Percentiles rank a stretch among this genome's conserved stretches.
Evolutionary conservation across 1,284 basidiomycete species (phyloP).

Genomic region (Pseudozyma sp.): DNA sequence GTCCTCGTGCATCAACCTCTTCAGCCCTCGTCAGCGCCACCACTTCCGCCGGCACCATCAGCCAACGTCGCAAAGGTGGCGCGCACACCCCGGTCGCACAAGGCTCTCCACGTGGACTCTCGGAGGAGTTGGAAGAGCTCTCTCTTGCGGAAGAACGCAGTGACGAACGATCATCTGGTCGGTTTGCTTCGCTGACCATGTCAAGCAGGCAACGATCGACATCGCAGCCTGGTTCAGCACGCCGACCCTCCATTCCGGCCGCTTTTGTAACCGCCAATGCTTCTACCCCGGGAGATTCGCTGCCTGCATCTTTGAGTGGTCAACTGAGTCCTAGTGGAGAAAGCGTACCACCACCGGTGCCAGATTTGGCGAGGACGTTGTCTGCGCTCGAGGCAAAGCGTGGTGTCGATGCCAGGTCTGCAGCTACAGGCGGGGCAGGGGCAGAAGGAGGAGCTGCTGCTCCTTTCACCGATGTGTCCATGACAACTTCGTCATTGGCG

Average conservation of each 20-base stretch:
- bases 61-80: conserved; percentile 43
- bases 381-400: conserved; percentile 41
- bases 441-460: background rate
- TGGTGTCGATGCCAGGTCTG: background rate
- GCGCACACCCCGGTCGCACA: background rate
- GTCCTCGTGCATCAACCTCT: conserved; percentile 37
- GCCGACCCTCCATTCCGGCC: conserved; percentile 51
- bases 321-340: conserved; percentile 5
- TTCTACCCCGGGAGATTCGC: background rate
- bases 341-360: conserved; percentile 43
- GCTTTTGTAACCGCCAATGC: conserved; percentile 43
- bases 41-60: conserved; percentile 45
- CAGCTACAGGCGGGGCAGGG: background rate
- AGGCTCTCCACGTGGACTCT: background rate
- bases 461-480: background rate
- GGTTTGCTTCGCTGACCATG: conserved; percentile 5
- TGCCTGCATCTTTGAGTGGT: background rate
- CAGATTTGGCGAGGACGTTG: conserved; percentile 48
- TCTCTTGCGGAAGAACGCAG: conserved; percentile 1
- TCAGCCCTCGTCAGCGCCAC: conserved; percentile 39
- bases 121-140: conserved; percentile 13
- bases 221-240: conserved; percentile 49
- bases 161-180: no score
- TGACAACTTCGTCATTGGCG: conserved; percentile 7
- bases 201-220: conserved; percentile 43